Percentiles rank a stretch among this genome's conserved stretches.
Conservation (phyloP, 2,329 filamentous ascomycete species). For the Diplodia sapinea region DNA sequence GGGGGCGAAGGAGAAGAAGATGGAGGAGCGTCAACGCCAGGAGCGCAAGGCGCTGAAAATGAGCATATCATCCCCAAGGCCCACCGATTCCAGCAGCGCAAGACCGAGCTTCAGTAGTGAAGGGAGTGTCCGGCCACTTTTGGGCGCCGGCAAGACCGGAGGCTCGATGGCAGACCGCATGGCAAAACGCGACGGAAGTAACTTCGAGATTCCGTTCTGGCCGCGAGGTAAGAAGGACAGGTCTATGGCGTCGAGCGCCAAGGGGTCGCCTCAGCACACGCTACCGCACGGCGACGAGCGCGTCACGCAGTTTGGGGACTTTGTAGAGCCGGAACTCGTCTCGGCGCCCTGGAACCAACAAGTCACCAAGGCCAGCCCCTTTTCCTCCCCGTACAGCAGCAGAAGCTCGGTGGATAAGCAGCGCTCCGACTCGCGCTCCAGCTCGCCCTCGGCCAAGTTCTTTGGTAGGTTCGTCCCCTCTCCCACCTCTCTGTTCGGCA, state of each 20-base stretch:
- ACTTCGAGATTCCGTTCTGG: conserved; percentile 17
- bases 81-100: not conserved
- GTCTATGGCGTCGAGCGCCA: not conserved
- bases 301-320: not conserved
- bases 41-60: conserved; percentile 9
- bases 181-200: not conserved
- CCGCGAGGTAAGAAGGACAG: conserved; percentile 1
- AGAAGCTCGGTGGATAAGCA: not conserved
- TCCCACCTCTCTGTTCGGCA: conserved; percentile 7
- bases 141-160: not conserved
- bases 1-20: not conserved
- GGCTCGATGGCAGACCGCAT: conserved; percentile 11
- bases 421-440: not conserved
- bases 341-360: conserved; percentile 19
- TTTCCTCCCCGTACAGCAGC: not conserved
- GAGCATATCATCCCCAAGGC: conserved; percentile 3
- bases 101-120: conserved; percentile 7
- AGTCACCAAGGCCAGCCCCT: conserved; percentile 16
- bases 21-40: conserved; percentile 15
- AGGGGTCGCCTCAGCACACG: not conserved
- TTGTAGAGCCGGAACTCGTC: not conserved
- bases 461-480: conserved; percentile 24
- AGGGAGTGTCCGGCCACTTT: not conserved
- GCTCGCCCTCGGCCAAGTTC: not conserved
- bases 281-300: not conserved